Evolutionary conservation across 192 early-diverging fungal species (phyloP), one percentile per base, ranked within the genome.

Genomic region (Jimgerdemannia lactiflua): DNA sequence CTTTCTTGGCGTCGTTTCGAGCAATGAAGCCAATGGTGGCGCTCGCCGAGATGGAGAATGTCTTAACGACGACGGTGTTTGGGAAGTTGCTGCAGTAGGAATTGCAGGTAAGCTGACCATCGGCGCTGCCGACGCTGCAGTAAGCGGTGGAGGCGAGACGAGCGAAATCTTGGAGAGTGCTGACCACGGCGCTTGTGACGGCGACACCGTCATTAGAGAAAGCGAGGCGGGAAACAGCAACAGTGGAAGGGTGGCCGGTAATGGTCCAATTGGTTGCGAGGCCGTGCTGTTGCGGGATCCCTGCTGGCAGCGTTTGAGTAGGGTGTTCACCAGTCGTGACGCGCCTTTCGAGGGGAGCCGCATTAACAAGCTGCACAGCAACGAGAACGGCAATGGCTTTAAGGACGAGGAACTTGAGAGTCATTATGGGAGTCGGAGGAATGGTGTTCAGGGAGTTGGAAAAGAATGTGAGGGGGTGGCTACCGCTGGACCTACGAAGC

Each of bases 1-100:
- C 20, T 49, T 77, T 70, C 14, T 70, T 43, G 4, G 20, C 42
- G n/a, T 74, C 76, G 10, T 70, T 70, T 43, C 67, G 67, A 2
- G 77, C 39, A 7, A 77, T 59, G 71, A 69, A 77, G 17, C 79
- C 79, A 4, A 69, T 43, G 20, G 67, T 81, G 42, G 77, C 75
- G 54, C 18, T 42, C 3, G 64, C 44, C 3, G 43, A 11, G 66
- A 75, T 71, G 4, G 7, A 18, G 19, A 81, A 81, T 0, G 72
- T 44, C 3, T 42, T 20, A 3, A 74, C 43, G 18, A 81, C 42
- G 18, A 70, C 68, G 41, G 54, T 74, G 65, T 76, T 74, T 14
- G 78, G 71, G 42, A 76, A 74, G 14, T 29, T 39, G 7, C 42
- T 63, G 42, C 39, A 29, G 39, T 76, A 81, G 41, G 74, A 66